Evolutionary conservation across 116 monocot genomes (phyloP), one percentile per base, ranked within the genome.

Genomic region (Cymodocea nodosa): DNA sequence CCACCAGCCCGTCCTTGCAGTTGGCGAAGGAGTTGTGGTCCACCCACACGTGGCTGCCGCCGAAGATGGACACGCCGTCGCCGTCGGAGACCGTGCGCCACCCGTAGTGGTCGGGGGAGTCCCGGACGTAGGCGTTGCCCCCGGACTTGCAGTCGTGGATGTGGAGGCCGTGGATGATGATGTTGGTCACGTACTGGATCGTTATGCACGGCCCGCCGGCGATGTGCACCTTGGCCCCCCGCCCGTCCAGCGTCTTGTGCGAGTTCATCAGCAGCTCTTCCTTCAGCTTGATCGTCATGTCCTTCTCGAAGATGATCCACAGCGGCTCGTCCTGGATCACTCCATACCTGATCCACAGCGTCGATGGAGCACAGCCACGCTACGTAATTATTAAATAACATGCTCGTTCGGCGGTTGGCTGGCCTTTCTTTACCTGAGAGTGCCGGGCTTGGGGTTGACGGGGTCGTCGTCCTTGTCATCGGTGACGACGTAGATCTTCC

Each of bases 221-320:
- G 44, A 75, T 75, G 69, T 75, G 75, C 6, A 75, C 75, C 48
- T 15, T 59, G 15, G 68, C 62, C 16, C 75, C 75, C 0, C 75
- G 75, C 18, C 75, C 75, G 69, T 89, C 89, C 50, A 89, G 36
- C 73, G 89, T 89, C 76, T 85, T 89, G 71, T 76, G 52, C 71
- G 75, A 77, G 66, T 74, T 73, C 49, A 89, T 59, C 19, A 89
- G 62, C 15, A 89, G 78, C 69, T 86, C 86, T 50, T 82, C 82
- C 64, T 86, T 86, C 15, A 86, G 76, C 61, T 65, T 71, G 74
- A 86, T 82, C 0, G 67, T 68, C 86, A 82, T 86, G 77, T 86
- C 86, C 13, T 67, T 56, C 3, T 65, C 60, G 71, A 86, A 86
- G 50, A 75, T 66, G 60, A 86, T 86, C 86, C 86, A 86, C 0